A percentile compares a stretch with the other conserved stretches of the same genome.
Conservation (phyloP, 2,329 filamentous ascomycete genomes). For the Metarhizium guizhouense region DNA sequence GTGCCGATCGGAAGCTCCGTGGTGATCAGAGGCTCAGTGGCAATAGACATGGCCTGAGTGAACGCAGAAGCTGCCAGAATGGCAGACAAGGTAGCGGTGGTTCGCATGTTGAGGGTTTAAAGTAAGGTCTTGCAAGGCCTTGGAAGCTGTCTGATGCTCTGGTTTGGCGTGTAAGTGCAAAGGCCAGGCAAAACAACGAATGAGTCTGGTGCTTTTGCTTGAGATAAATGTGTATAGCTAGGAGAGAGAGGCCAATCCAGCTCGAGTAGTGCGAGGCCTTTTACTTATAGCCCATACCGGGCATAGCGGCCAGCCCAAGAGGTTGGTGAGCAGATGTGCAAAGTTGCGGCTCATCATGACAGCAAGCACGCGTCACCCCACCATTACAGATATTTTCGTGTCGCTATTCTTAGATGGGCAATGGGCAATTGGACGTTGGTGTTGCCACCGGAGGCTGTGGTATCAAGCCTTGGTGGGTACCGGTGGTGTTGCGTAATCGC, state of each 20-base stretch:
- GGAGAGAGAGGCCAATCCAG: no score
- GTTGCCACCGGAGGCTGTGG: conserved; percentile 2
- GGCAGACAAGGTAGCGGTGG: conserved; percentile 8
- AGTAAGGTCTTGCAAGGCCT: neutral
- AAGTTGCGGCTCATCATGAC: neutral
- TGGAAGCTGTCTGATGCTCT: neutral
- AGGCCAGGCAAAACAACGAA: neutral
- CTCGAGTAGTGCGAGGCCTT: neutral
- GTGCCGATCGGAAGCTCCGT: neutral
- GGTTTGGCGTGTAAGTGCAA: neutral
- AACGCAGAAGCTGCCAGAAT: conserved; percentile 9
- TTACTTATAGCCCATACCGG: conserved; percentile 3
- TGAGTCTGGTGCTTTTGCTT: no score
- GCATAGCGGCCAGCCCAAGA: neutral
- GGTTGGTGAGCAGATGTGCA: neutral
- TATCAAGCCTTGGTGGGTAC: neutral
- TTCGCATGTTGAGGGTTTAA: conserved; percentile 11
- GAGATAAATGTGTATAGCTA: no score
- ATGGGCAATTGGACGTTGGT: neutral
- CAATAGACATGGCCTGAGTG: neutral
- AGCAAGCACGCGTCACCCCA: conserved; percentile 3
- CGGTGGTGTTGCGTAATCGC: neutral
- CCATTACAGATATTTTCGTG: neutral
- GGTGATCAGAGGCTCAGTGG: neutral
- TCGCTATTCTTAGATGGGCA: conserved; percentile 6